Base-by-base conservation (phyloP, 73 alveolate genomes). In the Durusdinium trenchii region DNA sequence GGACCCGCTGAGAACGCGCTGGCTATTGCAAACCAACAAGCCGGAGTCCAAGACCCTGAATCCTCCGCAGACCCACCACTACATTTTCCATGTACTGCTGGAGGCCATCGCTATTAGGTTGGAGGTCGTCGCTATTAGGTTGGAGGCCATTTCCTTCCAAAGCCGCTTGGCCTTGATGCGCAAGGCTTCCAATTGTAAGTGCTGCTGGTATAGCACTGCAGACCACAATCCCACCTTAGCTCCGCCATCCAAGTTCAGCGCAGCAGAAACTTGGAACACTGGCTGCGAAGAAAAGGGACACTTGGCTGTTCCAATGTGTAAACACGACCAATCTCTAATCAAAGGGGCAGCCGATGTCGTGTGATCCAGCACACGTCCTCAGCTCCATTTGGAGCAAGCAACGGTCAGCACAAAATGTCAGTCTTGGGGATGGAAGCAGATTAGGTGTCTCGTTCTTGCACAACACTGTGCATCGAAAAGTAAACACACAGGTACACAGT, bases 181-280 rank as follows among this genome's bases (percentile, higher is more conserved):
- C 98, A 91, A 32, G 98, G 98, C 76, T 76, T 75, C 98, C 98
- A 91, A 30, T 91, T 76, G 87, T 69, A 52, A 46, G 98, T 47
- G 98, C 98, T 91, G 30, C 75, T 47, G 38, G 52, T 54, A 60
- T 91, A 91, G 98, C 98, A 91, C 18, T 71, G 60, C 52, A 91
- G 60, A 3, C 98, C 98, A 35, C 98, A 91, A 51, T 91, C 98
- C 98, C 98, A 91, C 98, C 98, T 91, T 28, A 36, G 50, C n/a
- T n/a, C n/a, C n/a, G n/a, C n/a, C n/a, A n/a, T n/a, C n/a, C n/a
- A n/a, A n/a, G n/a, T n/a, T n/a, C n/a, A n/a, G n/a, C n/a, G n/a
- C n/a, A n/a, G n/a, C n/a, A n/a, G n/a, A n/a, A n/a, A n/a, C n/a
- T n/a, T n/a, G n/a, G n/a, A n/a, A n/a, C n/a, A n/a, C n/a, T n/a